These are phyloP conservation scores for Debaryomyces nepalensis DNA, from an alignment of 1,139 yeast genomes.

Conservation along the genomic window DNA sequence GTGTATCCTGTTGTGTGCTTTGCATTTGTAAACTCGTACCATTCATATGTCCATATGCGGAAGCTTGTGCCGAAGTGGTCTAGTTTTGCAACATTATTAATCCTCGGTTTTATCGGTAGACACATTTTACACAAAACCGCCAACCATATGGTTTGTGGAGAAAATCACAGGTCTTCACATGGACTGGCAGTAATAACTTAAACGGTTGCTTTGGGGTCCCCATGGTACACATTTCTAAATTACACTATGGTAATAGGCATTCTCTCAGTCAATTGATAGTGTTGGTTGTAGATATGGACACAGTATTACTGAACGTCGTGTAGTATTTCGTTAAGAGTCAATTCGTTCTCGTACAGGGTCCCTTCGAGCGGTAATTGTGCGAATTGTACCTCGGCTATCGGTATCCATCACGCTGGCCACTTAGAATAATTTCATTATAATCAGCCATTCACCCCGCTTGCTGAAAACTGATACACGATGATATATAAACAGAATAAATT, in stretches of 20 bases:
- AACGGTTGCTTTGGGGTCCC: no score
- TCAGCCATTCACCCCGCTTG: conserved; percentile 17
- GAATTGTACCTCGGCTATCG: conserved; percentile 9
- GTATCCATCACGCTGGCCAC: conserved; percentile 7
- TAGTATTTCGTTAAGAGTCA: no score
- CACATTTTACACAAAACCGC: neutral
- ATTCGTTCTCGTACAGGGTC: no score
- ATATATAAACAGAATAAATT: conserved; percentile 7
- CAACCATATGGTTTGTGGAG: neutral
- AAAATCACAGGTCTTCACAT: neutral
- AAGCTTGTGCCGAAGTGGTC: neutral
- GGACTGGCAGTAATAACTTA: no score
- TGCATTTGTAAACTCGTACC: no score
- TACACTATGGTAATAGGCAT: no score
- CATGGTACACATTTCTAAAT: no score
- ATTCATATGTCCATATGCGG: neutral
- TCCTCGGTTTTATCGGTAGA: conserved; percentile 3
- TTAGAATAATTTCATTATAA: conserved; percentile 11
- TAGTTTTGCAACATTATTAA: conserved; percentile 4
- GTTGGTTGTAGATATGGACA: neutral
- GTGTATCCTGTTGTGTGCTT: neutral
- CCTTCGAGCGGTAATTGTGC: conserved; percentile 4
- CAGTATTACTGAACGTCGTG: no score
- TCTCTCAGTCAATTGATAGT: no score
- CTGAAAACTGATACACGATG: neutral